These are phyloP conservation scores for Fragilaria crotonensis DNA, from an alignment of 108 stramenopile species.

Conservation along the genomic window DNA sequence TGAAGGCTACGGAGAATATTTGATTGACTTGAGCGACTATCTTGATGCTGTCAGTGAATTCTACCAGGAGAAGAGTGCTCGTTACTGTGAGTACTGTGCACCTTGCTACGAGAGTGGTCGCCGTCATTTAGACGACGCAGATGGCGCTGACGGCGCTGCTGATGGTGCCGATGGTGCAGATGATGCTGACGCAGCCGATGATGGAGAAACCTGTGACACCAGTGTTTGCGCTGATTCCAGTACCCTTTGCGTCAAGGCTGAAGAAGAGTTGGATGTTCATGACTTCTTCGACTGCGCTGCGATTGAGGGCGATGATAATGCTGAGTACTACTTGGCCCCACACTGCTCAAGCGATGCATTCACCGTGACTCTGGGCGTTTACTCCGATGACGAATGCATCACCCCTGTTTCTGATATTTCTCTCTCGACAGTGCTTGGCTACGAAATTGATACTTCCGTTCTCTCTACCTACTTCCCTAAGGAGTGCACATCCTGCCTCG, in stretches of 20 bases:
- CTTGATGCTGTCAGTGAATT: constrained; percentile 45
- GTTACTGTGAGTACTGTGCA: constrained; percentile 70
- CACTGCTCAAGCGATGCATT: constrained; percentile 53
- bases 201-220: constrained; percentile 1
- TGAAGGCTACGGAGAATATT: constrained; percentile 82
- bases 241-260: not conserved
- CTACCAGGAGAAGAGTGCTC: constrained; percentile 43
- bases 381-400: constrained; percentile 63
- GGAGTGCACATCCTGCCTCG: constrained; percentile 57
- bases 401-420: constrained; percentile 45
- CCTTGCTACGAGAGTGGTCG: constrained; percentile 19
- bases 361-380: constrained; percentile 68
- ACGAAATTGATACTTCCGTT: constrained; percentile 17
- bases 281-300: constrained; percentile 18
- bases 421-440: constrained; percentile 31
- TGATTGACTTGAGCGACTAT: constrained; percentile 67
- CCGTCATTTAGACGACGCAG: not conserved
- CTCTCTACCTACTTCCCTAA: constrained; percentile 25
- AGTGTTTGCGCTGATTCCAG: not conserved
- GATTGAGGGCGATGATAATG: constrained; percentile 24
- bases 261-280: constrained; percentile 3
- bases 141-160: not conserved
- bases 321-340: constrained; percentile 52
- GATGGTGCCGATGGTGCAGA: not conserved
- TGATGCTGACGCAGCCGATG: not conserved